Conservation (phyloP, 2,329 filamentous ascomycete genomes). For the Colletotrichum higginsianum region DNA sequence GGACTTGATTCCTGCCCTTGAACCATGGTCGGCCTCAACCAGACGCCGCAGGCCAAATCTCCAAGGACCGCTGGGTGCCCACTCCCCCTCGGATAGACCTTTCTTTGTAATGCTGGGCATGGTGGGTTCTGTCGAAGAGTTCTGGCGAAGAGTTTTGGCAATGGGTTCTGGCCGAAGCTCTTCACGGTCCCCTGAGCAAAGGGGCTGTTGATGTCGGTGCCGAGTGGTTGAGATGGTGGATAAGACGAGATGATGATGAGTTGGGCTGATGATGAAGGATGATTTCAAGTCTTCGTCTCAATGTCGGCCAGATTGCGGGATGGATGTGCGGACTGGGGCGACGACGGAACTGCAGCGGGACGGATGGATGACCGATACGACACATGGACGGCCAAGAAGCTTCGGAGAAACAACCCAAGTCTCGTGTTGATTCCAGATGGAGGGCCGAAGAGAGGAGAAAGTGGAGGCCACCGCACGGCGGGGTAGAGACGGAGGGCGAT, state of each 20-base stretch:
- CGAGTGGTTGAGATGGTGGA: slow-evolving; percentile 15
- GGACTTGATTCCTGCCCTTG: neutral
- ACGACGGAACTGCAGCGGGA: neutral
- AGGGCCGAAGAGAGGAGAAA: neutral
- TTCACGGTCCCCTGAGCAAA: neutral
- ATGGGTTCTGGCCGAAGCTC: neutral
- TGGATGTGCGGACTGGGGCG: neutral
- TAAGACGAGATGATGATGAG: neutral
- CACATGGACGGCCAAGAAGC: neutral
- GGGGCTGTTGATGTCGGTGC: neutral
- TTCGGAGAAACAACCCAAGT: neutral
- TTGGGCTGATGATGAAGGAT: neutral
- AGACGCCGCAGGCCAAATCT: neutral
- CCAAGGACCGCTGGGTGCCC: neutral
- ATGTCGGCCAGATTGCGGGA: slow-evolving; percentile 11
- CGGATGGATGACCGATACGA: neutral
- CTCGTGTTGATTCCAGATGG: neutral
- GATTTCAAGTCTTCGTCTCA: slow-evolving; percentile 27
- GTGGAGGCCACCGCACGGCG: neutral
- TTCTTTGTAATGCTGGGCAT: neutral
- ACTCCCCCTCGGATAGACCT: neutral
- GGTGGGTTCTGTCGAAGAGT: neutral
- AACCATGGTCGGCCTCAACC: neutral
- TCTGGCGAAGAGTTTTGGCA: neutral
- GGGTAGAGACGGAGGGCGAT: neutral